These are phyloP conservation scores for Neurospora sp. DNA, from an alignment of 495 filamentous ascomycete species.

Conservation along the genomic window DNA sequence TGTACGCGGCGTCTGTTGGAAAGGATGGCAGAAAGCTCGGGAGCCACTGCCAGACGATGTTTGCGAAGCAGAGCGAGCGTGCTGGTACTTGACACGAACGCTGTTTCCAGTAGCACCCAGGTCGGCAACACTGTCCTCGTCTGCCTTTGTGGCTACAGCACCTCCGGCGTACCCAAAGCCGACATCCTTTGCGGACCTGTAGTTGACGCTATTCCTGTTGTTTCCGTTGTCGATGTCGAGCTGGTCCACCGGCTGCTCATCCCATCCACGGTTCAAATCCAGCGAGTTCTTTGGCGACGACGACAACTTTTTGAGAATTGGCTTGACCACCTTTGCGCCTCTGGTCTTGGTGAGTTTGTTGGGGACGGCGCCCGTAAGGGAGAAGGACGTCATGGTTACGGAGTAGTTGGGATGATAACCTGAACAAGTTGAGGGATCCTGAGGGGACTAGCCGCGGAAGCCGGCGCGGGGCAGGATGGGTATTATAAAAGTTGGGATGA, in stretches of 20 bases:
- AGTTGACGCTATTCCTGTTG: conserved; percentile 7
- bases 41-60: conserved; percentile 36
- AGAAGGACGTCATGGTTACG: conserved; percentile 27
- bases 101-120: conserved; percentile 4
- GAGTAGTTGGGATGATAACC: conserved; percentile 5
- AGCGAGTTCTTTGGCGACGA: conserved; percentile 43
- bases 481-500: conserved; percentile 6
- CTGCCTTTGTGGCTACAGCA: neutral
- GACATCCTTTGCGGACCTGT: conserved; percentile 19
- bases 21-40: conserved; percentile 43
- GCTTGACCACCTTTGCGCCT: conserved; percentile 35
- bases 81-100: conserved; percentile 25
- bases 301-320: conserved; percentile 43
- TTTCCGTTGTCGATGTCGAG: conserved; percentile 8
- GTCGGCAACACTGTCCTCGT: neutral
- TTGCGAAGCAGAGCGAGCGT: conserved; percentile 41
- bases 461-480: neutral
- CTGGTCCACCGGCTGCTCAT: conserved; percentile 34
- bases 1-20: conserved; percentile 46
- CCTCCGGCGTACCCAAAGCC: conserved; percentile 13
- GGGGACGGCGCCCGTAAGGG: conserved; percentile 16
- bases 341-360: conserved; percentile 34
- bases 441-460: neutral
- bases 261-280: conserved; percentile 41
- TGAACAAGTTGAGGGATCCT: neutral